Base-by-base conservation (phyloP, 805 yeast genomes). In the Kuraishia ogatae region DNA sequence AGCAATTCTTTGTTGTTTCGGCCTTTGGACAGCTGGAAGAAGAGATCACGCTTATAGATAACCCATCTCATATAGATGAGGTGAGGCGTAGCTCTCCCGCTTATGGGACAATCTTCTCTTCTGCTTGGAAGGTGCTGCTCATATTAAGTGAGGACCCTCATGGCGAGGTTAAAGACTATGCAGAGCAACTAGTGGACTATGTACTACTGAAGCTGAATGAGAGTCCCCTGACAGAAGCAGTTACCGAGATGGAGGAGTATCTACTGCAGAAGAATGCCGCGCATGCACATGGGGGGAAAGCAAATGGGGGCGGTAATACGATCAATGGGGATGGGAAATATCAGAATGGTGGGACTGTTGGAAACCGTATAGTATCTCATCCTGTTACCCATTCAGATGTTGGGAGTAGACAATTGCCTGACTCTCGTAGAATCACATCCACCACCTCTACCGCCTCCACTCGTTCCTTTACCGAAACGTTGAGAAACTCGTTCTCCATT, bases 81-180 rank as follows among this genome's bases (percentile, higher is more conserved):
- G 81, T 84, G 58, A 73, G 87, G 52, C 78, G 87, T 61, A 76
- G 76, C 48, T 78, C 89, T 0, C 88, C 96, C 1, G 94, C 97
- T 0, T 88, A 89, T 66, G 96, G 97, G 1, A 85, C 97, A 0
- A 79, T 90, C 8, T 89, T 87, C 66, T 81, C 89, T 54, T 87
- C 96, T 1, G 81, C 87, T 8, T 94, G 98, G 97, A 88, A 90
- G 60, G 84, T 93, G 0, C 67, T 93, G 39, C 73, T 94, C 51
- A 83, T 89, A 26, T 69, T 90, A 28, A 81, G 96, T 0, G 91
- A 87, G 59, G 99, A 94, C 68, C 97, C 98, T 0, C 94, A 87
- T 67, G 71, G 79, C 39, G 96, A 90, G 67, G 91, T 92, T 6
- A 82, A 81, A 56, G 79, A 79, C 51, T 75, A 82, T 57, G 93